These are phyloP conservation scores for Cyberlindnera lachancei DNA, from an alignment of 805 yeast species.

Conservation along the genomic window DNA sequence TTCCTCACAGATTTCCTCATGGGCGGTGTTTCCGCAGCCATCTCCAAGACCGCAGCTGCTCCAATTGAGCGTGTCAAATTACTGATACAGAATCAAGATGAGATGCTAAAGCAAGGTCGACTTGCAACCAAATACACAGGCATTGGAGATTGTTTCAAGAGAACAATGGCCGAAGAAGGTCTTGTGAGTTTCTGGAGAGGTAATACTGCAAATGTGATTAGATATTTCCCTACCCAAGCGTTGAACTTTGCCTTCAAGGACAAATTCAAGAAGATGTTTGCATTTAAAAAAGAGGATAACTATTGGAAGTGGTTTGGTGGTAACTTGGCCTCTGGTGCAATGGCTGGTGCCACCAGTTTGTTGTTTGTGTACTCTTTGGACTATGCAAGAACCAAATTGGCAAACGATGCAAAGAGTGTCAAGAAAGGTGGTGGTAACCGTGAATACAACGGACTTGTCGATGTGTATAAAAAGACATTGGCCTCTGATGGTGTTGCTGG, in stretches of 20 bases:
- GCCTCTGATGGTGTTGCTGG: conserved; percentile 93
- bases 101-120: conserved; percentile 94
- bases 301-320: conserved; percentile 89
- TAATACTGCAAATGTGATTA: conserved; percentile 94
- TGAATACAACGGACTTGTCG: conserved; percentile 90
- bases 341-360: conserved; percentile 89
- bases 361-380: conserved; percentile 89
- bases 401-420: conserved; percentile 87
- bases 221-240: conserved; percentile 98
- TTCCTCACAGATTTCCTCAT: conserved; percentile 63
- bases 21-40: conserved; percentile 99
- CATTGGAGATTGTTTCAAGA: conserved; percentile 81
- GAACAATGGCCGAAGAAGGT: conserved; percentile 91
- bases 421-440: conserved; percentile 68
- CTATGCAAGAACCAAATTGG: conserved; percentile 95
- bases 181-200: conserved; percentile 92
- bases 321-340: conserved; percentile 95
- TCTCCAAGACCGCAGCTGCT: conserved; percentile 93
- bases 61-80: conserved; percentile 94
- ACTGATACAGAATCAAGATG: conserved; percentile 92
- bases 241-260: conserved; percentile 95
- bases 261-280: conserved; percentile 85
- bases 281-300: conserved; percentile 86
- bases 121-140: conserved; percentile 75
- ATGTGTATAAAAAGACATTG: conserved; percentile 89